Evolutionary conservation across 306 rosid species (phyloP).

Genomic region (Pyrus communis): DNA sequence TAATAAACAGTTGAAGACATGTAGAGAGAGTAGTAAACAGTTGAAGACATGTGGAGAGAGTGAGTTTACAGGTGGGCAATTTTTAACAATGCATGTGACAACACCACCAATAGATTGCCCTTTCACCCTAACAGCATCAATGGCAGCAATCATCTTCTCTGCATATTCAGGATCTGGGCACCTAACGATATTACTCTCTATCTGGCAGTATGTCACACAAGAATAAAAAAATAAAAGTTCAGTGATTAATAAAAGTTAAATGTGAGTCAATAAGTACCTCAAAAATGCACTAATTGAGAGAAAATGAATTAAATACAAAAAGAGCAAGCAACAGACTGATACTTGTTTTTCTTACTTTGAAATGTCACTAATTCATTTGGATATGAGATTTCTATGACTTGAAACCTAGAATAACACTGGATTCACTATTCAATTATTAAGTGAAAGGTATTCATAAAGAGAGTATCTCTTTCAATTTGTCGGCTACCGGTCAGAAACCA

Average conservation of each 20-base stretch:
- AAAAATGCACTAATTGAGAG: not conserved
- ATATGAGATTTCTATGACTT: not conserved
- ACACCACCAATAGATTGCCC: constrained; percentile 96
- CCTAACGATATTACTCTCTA: constrained; percentile 88
- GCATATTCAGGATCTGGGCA: constrained; percentile 96
- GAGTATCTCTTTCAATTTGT: not conserved
- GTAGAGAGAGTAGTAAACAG: not conserved
- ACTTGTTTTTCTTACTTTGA: not conserved
- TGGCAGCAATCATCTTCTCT: constrained; percentile 88
- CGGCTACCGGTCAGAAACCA: not conserved
- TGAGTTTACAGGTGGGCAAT: constrained; percentile 66
- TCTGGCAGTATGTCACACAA: constrained; percentile 33
- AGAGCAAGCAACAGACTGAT: not conserved
- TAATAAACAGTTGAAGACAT: not conserved
- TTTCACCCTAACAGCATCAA: constrained; percentile 74
- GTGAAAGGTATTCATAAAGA: not conserved
- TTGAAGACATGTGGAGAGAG: not conserved
- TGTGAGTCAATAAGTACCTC: not conserved
- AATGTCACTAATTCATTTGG: not conserved
- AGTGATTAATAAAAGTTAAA: not conserved
- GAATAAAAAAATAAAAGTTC: not conserved
- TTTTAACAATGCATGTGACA: constrained; percentile 86
- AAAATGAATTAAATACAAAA: not conserved
- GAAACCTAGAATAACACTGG: not conserved
- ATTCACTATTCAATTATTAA: not conserved